Evolutionary conservation across 2,329 filamentous ascomycete species (phyloP).

Genomic region (Talaromyces amestolkiae): DNA sequence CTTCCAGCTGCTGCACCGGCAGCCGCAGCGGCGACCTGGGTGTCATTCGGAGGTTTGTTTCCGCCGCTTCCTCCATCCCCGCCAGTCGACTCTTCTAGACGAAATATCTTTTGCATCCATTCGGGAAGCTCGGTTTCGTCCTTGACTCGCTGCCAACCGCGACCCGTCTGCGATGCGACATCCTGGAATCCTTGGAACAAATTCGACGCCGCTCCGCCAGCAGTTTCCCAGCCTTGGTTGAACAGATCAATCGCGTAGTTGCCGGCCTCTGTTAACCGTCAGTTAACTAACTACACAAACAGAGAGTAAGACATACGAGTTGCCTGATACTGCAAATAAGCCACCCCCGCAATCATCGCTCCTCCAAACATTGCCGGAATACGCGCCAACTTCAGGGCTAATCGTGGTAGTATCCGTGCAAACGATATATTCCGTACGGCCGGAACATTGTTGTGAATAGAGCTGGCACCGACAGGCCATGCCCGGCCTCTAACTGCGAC

Average conservation of each 20-base stretch:
- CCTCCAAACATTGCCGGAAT: slow-evolving; percentile 90
- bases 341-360: slow-evolving; percentile 77
- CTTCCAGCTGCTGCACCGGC: slow-evolving; percentile 69
- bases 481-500: slow-evolving; percentile 62
- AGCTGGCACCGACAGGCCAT: slow-evolving; percentile 74
- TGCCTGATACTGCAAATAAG: slow-evolving; percentile 95
- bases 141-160: slow-evolving; percentile 80
- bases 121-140: slow-evolving; percentile 69
- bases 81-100: slow-evolving; percentile 57
- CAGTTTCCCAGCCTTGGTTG: slow-evolving; percentile 68
- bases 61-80: slow-evolving; percentile 43
- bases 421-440: slow-evolving; percentile 66
- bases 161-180: slow-evolving; percentile 73
- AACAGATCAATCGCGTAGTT: slow-evolving; percentile 76
- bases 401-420: slow-evolving; percentile 70
- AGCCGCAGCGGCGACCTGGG: slow-evolving; percentile 52
- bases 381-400: slow-evolving; percentile 84
- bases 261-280: slow-evolving; percentile 60
- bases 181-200: slow-evolving; percentile 70
- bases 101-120: slow-evolving; percentile 75
- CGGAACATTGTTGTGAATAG: slow-evolving; percentile 73
- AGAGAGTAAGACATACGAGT: slow-evolving; percentile 60
- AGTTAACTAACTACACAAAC: not conserved
- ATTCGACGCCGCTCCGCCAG: slow-evolving; percentile 65
- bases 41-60: slow-evolving; percentile 55